phyloP scores from a whole-genome alignment of 2,329 filamentous ascomycete species.

The Aspergillus hortae region DNA sequence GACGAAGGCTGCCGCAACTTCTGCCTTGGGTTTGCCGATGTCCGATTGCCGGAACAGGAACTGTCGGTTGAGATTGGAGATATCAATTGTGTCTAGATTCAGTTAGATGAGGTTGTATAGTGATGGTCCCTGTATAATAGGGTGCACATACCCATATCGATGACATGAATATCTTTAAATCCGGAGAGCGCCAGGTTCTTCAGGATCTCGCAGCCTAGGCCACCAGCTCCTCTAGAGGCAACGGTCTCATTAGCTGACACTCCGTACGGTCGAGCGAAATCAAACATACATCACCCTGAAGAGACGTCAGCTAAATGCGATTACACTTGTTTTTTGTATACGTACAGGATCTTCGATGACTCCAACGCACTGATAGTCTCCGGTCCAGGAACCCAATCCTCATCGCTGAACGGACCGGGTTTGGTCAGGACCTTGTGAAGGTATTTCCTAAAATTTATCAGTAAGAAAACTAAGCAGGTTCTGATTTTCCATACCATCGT shows the following conservation, averaged over 20 bases:
- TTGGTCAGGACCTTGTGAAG: constrained; percentile 76
- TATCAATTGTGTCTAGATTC: constrained; percentile 83
- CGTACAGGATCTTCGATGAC: constrained; percentile 71
- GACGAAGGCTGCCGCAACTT: constrained; percentile 87
- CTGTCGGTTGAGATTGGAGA: constrained; percentile 95
- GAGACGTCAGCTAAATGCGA: constrained; percentile 16
- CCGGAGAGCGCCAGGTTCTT: constrained; percentile 94
- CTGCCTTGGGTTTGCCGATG: constrained; percentile 90
- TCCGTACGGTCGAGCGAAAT: neutral
- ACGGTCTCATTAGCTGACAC: constrained; percentile 26
- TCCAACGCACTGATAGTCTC: constrained; percentile 58
- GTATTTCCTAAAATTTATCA: constrained; percentile 62
- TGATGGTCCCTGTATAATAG: neutral
- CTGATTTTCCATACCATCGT: constrained; percentile 14
- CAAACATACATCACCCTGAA: constrained; percentile 51
- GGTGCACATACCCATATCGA: constrained; percentile 79
- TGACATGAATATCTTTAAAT: constrained; percentile 96
- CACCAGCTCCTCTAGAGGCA: constrained; percentile 73
- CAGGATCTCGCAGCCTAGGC: constrained; percentile 90
- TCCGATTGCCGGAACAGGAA: constrained; percentile 91
- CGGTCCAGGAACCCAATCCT: constrained; percentile 52
- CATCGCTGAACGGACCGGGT: constrained; percentile 76
- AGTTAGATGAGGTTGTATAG: constrained; percentile 12
- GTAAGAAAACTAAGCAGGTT: neutral
- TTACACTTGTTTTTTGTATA: neutral